phyloP scores from a whole-genome alignment of 176 grass and related monocot species.

The Stipa capillata region DNA sequence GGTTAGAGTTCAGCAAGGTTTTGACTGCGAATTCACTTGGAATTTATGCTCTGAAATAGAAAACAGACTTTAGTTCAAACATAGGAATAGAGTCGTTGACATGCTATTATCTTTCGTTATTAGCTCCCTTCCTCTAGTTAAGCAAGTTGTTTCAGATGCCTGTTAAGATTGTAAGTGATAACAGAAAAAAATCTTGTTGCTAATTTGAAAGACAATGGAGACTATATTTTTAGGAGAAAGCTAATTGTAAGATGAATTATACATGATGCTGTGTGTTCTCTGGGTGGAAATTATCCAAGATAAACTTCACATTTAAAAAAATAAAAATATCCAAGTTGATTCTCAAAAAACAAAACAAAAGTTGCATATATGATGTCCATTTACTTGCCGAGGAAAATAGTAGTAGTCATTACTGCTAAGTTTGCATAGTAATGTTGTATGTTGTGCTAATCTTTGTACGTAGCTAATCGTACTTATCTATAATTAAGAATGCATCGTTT shows the following conservation, averaged over 20 bases:
- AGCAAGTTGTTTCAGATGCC: background rate
- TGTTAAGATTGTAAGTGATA: background rate
- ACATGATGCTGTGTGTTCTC: background rate
- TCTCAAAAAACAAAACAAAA: background rate
- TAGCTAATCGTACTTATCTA: background rate
- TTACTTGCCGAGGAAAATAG: background rate
- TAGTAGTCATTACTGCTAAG: background rate
- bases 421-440: background rate
- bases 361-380: background rate
- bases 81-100: background rate
- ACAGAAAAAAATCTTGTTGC: background rate
- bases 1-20: conserved; percentile 34
- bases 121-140: conserved; percentile 1
- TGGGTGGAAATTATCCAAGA: background rate
- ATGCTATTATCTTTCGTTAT: background rate
- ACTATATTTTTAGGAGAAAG: background rate
- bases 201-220: background rate
- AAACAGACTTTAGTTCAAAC: background rate
- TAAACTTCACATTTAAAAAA: background rate
- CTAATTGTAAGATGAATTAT: background rate
- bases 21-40: background rate
- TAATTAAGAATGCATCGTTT: background rate
- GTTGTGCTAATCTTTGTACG: background rate
- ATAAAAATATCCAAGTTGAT: background rate
- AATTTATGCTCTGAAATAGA: conserved; percentile 7